Conservation (phyloP, 2,329 filamentous ascomycete genomes). For the Pseudogymnoascus sp. region DNA sequence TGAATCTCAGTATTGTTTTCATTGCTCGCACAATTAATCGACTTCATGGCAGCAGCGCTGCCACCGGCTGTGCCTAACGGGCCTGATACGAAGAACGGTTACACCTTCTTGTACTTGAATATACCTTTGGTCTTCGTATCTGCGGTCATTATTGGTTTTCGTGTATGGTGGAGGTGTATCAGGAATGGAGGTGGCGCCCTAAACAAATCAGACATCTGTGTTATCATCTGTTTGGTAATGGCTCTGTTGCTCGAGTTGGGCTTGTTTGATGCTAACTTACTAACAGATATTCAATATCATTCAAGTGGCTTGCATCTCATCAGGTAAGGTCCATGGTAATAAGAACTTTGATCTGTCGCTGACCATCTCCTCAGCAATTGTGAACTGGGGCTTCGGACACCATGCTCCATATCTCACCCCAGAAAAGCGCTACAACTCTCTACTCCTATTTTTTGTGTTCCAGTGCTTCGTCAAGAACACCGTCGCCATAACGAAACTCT, state of each 20-base stretch:
- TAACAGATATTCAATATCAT: constrained; percentile 9
- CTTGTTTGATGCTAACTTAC: constrained; percentile 2
- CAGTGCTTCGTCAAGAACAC: constrained; percentile 4
- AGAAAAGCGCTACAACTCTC: constrained; percentile 15
- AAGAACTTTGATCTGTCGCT: not conserved
- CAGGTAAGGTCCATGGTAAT: constrained; percentile 1
- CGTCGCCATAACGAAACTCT: constrained; percentile 17
- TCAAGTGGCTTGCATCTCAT: constrained; percentile 9
- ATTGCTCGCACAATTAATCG: not conserved
- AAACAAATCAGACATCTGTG: constrained; percentile 10
- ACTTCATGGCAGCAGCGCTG: not conserved
- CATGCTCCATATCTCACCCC: constrained; percentile 12
- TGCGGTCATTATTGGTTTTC: constrained; percentile 10
- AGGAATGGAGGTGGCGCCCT: constrained; percentile 5
- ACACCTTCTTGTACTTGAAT: constrained; percentile 8
- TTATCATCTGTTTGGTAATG: constrained; percentile 8
- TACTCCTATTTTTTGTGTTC: constrained; percentile 14
- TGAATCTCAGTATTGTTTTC: constrained; percentile 3
- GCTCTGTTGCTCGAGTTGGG: not conserved
- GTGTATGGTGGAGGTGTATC: constrained; percentile 16
- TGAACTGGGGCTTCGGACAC: constrained; percentile 16
- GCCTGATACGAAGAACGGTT: constrained; percentile 9
- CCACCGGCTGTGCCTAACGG: not conserved
- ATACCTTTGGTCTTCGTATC: constrained; percentile 15
- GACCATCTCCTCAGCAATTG: constrained; percentile 4